Evolutionary conservation across 352 stramenopile genomes (phyloP), one percentile per base, ranked within the genome.

Genomic region (Globisporangium megalacanthum): DNA sequence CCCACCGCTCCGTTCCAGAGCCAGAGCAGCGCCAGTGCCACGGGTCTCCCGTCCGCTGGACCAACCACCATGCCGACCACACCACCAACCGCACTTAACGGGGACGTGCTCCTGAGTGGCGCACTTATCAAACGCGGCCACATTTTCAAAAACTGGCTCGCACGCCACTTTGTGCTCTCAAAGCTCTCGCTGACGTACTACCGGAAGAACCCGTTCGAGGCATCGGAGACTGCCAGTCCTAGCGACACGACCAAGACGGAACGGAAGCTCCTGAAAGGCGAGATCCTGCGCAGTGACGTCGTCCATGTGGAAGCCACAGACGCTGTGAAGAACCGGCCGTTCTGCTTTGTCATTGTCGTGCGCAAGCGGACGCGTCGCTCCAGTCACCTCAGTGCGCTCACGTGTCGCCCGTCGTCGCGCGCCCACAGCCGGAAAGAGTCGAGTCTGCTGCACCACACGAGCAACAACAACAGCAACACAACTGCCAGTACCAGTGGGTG

Each of bases 111-210:
- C 22, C 62, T 88, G n/a, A 83, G 66, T 48, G 80, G 75, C 45
- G 58, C 73, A 45, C 61, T 94, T 33, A 69, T 62, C 45, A 91
- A 91, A 56, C 79, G 82, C 52, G 79, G 79, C 22, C 78, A 87
- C 47, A 77, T 94, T 45, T 88, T 91, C 57, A 85, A 86, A 61
- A 76, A 73, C 53, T 94, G 82, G 82, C 57, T 90, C 39, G 70
- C 77, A 25, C 66, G 82, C 0, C 80, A 88, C 54, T 79, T 91
- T 45, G 72, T 89, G 25, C 57, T 94, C n/a, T 86, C 78, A 5
- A 67, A 72, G 35, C 47, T 54, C 9, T 75, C 75, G 41, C 66
- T 94, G 5, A 69, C 73, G 51, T 88, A 92, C 52, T 94, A 89
- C 64, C 67, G 74, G 42, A 87, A 86, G 63, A 89, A 91, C 62